Conservation (phyloP, 805 yeast genomes). For the Maudiozyma serrabonitensis region DNA sequence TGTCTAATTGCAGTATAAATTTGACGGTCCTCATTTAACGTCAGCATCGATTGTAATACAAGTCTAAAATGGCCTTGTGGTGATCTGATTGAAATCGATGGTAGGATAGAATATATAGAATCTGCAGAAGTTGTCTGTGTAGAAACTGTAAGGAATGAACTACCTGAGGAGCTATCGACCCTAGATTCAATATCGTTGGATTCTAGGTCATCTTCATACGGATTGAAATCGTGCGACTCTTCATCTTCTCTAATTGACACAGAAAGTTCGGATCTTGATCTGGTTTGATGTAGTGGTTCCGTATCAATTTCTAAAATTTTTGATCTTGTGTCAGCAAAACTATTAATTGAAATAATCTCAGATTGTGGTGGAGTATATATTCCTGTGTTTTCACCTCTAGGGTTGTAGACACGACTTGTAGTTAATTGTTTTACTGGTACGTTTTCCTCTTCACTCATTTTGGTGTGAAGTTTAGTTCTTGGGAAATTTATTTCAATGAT, state of each 20-base stretch:
- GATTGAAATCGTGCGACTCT: background rate
- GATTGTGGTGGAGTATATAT: slow-evolving; percentile 14
- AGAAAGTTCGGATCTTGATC: background rate
- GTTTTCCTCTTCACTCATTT: background rate
- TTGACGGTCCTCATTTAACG: slow-evolving; percentile 21
- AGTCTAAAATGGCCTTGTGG: slow-evolving; percentile 25
- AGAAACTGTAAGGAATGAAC: slow-evolving; percentile 3
- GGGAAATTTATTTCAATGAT: slow-evolving; percentile 21
- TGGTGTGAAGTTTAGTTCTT: slow-evolving; percentile 4
- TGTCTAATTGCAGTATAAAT: slow-evolving; percentile 28
- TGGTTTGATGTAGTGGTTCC: background rate
- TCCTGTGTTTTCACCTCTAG: background rate
- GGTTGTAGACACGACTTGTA: background rate
- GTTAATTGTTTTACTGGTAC: background rate
- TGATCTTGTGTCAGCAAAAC: slow-evolving; percentile 7
- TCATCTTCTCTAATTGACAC: slow-evolving; percentile 3
- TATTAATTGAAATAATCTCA: slow-evolving; percentile 19
- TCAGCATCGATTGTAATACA: slow-evolving; percentile 26
- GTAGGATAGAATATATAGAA: slow-evolving; percentile 19
- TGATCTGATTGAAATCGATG: slow-evolving; percentile 25
- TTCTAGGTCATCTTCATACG: background rate
- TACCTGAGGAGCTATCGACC: slow-evolving; percentile 1
- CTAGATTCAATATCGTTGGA: background rate
- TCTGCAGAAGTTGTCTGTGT: background rate
- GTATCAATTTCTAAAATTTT: slow-evolving; percentile 1